Evolutionary conservation across 192 early-diverging fungal genomes (phyloP).

Genomic region (Geranomyces michiganensis): DNA sequence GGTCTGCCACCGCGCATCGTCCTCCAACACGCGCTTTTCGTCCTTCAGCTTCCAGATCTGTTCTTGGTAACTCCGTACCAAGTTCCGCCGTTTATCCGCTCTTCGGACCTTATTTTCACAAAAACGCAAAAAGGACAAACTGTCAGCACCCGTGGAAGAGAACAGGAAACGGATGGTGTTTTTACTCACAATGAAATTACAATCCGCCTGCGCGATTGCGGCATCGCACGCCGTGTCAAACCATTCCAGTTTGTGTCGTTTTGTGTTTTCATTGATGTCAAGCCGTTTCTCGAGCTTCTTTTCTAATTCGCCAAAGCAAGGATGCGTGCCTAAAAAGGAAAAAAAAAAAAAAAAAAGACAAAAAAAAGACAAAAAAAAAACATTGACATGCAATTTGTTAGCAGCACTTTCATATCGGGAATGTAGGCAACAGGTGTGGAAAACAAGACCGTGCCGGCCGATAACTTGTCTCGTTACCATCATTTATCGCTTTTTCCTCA

Average conservation of each 20-base stretch:
- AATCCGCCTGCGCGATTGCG: constrained; percentile 17
- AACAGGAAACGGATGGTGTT: not conserved
- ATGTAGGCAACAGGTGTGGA: not conserved
- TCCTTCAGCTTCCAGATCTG: constrained; percentile 16
- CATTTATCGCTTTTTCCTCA: constrained; percentile 9
- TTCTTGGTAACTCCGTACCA: constrained; percentile 9
- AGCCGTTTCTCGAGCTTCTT: not conserved
- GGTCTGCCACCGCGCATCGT: constrained; percentile 14
- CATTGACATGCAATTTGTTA: not conserved
- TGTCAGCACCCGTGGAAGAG: not conserved
- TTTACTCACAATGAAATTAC: constrained; percentile 21
- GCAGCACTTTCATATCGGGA: not conserved
- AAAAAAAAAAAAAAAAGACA: too few species aligned
- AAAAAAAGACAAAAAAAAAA: too few species aligned
- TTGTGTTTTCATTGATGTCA: not conserved
- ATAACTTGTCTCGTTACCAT: constrained; percentile 1
- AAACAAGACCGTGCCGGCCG: not conserved
- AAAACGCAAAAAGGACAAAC: not conserved
- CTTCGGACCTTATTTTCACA: constrained; percentile 31
- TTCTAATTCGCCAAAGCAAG: constrained; percentile 23
- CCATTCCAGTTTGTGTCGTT: constrained; percentile 14
- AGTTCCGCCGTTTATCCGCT: constrained; percentile 14
- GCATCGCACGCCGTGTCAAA: constrained; percentile 15
- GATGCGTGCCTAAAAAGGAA: constrained; percentile 15
- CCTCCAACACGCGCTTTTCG: constrained; percentile 21